phyloP scores from a whole-genome alignment of 257 asterid genomes.

The Nicotiana noctiflora region DNA sequence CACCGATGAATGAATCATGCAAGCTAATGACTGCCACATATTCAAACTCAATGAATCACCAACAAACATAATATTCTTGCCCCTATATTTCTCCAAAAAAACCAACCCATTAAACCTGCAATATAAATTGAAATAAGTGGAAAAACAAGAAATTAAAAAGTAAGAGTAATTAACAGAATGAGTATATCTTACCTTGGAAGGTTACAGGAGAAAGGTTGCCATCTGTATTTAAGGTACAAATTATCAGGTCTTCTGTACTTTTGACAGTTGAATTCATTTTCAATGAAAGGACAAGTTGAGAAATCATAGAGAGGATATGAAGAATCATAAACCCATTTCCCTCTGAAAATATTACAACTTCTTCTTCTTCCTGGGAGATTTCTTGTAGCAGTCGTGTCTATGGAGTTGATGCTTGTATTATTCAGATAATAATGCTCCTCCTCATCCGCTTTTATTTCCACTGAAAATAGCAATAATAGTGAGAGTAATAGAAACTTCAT shows the following conservation, averaged over 20 bases:
- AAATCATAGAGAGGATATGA: slow-evolving; percentile 79
- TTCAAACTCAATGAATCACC: slow-evolving; percentile 95
- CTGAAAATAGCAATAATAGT: slow-evolving; percentile 24
- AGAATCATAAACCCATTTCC: slow-evolving; percentile 81
- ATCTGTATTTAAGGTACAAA: slow-evolving; percentile 66
- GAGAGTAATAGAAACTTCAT: slow-evolving; percentile 38
- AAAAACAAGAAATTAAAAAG: not conserved
- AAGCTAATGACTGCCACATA: slow-evolving; percentile 93
- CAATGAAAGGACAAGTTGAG: slow-evolving; percentile 75
- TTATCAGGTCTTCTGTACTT: slow-evolving; percentile 70
- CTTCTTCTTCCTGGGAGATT: slow-evolving; percentile 17
- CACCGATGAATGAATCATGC: slow-evolving; percentile 77
- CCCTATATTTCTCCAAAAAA: slow-evolving; percentile 76
- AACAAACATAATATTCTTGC: slow-evolving; percentile 91
- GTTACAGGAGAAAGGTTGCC: slow-evolving; percentile 88
- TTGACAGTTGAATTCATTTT: slow-evolving; percentile 74
- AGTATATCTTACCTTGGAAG: slow-evolving; percentile 46
- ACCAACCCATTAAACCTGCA: slow-evolving; percentile 71
- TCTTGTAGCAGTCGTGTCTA: slow-evolving; percentile 15
- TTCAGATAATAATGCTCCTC: slow-evolving; percentile 10
- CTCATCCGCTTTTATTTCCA: slow-evolving; percentile 26
- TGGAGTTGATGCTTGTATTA: slow-evolving; percentile 24
- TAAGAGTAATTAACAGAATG: no score
- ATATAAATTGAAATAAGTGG: not conserved
- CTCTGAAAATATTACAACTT: slow-evolving; percentile 59